phyloP scores from a whole-genome alignment of 495 filamentous ascomycete species.

The Aspergillus biplanus region DNA sequence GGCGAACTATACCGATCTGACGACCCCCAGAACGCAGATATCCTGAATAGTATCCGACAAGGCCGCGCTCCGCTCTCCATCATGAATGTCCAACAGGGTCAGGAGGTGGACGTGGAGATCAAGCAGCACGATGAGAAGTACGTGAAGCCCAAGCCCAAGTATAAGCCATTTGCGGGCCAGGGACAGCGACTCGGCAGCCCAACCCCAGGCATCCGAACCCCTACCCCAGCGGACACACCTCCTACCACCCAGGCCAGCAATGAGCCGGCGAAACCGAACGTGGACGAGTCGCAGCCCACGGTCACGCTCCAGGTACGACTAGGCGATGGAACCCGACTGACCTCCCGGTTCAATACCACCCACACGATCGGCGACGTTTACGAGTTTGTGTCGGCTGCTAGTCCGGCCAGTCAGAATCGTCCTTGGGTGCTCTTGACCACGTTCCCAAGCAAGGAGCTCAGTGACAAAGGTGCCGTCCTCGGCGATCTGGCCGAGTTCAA shows the following conservation, averaged over 20 bases:
- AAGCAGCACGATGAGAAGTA: conserved; percentile 87
- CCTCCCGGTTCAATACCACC: conserved; percentile 86
- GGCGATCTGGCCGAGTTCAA: conserved; percentile 86
- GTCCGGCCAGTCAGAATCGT: conserved; percentile 58
- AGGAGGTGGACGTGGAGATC: conserved; percentile 89
- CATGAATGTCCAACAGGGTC: conserved; percentile 82
- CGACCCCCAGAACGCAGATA: conserved; percentile 81
- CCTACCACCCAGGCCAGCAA: conserved; percentile 35
- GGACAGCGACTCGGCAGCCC: conserved; percentile 92
- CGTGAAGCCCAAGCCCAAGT: conserved; percentile 77
- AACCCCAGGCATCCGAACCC: conserved; percentile 64
- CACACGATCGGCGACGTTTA: conserved; percentile 94
- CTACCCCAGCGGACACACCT: conserved; percentile 34
- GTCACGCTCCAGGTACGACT: conserved; percentile 86
- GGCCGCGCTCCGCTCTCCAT: conserved; percentile 86
- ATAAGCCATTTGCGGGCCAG: conserved; percentile 80
- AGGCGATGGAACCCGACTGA: conserved; percentile 83
- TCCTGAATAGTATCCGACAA: conserved; percentile 80
- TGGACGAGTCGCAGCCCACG: conserved; percentile 78
- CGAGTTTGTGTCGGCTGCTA: conserved; percentile 74
- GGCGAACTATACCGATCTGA: conserved; percentile 87
- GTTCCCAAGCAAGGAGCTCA: conserved; percentile 92
- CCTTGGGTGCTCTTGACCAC: conserved; percentile 89
- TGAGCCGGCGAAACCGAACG: conserved; percentile 49
- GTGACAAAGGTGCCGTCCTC: conserved; percentile 66